These are phyloP conservation scores for Mycena vitilis DNA, from an alignment of 768 basidiomycete genomes.

Conservation along the genomic window DNA sequence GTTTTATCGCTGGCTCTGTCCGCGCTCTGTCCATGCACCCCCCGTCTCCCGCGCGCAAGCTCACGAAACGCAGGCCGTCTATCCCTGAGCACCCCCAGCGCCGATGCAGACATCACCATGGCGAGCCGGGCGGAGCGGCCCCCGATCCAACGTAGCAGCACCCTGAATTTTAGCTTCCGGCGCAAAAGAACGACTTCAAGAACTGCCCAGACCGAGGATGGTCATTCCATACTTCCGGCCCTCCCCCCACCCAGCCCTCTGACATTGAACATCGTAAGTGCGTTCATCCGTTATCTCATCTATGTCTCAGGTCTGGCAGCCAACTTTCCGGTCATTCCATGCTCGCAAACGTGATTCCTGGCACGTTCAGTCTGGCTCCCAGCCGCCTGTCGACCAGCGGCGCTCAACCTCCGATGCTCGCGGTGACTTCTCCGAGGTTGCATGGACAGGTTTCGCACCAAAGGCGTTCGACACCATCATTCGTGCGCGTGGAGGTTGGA, in stretches of 20 bases:
- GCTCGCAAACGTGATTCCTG: slow-evolving; percentile 35
- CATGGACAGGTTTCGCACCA: slow-evolving; percentile 24
- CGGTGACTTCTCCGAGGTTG: slow-evolving; percentile 22
- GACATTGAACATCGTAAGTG: slow-evolving; percentile 21
- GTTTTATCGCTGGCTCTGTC: slow-evolving; percentile 6
- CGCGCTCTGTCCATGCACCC: slow-evolving; percentile 23
- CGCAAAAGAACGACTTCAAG: slow-evolving; percentile 15
- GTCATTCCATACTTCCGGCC: slow-evolving; percentile 10
- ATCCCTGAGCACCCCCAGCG: slow-evolving; percentile 1
- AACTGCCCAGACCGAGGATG: slow-evolving; percentile 14
- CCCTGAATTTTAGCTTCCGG: slow-evolving; percentile 29
- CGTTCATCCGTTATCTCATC: background rate
- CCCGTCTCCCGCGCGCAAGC: slow-evolving; percentile 14
- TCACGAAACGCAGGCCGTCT: slow-evolving; percentile 31
- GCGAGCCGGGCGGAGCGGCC: background rate
- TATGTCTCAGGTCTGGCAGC: slow-evolving; percentile 19
- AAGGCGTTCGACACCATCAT: slow-evolving; percentile 4
- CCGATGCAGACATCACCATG: slow-evolving; percentile 16
- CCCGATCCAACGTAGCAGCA: slow-evolving; percentile 17
- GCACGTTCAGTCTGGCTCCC: slow-evolving; percentile 18
- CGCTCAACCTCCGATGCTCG: slow-evolving; percentile 16
- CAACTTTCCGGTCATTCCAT: slow-evolving; percentile 29
- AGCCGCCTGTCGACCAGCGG: background rate
- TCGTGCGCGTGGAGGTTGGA: slow-evolving; percentile 24
- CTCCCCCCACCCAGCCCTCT: slow-evolving; percentile 29